Conservation (phyloP, 257 asterid species). For the Solanum sitiens region DNA sequence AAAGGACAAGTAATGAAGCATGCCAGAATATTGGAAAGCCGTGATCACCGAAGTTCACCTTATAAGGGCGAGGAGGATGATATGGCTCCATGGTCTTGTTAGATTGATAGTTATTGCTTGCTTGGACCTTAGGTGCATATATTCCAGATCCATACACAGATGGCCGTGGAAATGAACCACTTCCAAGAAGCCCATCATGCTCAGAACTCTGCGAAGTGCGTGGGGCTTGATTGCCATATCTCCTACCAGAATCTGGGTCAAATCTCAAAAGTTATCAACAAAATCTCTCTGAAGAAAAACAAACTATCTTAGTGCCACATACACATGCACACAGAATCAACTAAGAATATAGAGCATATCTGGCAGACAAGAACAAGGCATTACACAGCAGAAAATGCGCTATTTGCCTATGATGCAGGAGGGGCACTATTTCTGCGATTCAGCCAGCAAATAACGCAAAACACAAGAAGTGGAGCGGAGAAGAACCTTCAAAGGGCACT, state of each 20-base stretch:
- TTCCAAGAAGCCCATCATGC: constrained; percentile 97
- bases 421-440: neutral
- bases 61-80: constrained; percentile 97
- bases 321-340: neutral
- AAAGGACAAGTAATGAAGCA: neutral
- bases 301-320: neutral
- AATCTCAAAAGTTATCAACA: neutral
- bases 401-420: neutral
- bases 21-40: neutral
- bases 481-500: neutral
- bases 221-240: constrained; percentile 41
- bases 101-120: constrained; percentile 51
- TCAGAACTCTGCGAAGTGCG: constrained; percentile 76
- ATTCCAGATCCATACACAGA: constrained; percentile 56
- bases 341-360: neutral
- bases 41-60: constrained; percentile 31
- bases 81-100: constrained; percentile 70
- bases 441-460: neutral
- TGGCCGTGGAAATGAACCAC: constrained; percentile 89
- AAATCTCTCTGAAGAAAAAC: neutral
- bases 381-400: neutral
- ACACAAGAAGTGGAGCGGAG: neutral
- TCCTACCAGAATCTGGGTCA: constrained; percentile 63
- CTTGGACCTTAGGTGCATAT: constrained; percentile 43
- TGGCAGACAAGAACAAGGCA: neutral